Evolutionary conservation across 345 rosid species (phyloP).

Genomic region (Brassica nigra): DNA sequence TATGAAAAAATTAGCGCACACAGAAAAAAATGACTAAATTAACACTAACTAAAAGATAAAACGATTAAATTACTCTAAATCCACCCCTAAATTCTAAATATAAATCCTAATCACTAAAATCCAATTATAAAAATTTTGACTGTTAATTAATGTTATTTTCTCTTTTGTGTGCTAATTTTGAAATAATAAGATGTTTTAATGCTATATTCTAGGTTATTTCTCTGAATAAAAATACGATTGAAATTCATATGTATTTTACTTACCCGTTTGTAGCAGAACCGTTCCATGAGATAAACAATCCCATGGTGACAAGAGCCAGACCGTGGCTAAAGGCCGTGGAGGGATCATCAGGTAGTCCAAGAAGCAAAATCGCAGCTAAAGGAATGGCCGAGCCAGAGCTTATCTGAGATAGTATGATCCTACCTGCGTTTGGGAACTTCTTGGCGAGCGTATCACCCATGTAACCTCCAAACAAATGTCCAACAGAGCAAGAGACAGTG

Average conservation of each 20-base stretch:
- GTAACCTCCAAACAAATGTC: constrained; percentile 57
- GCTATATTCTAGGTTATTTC: not conserved
- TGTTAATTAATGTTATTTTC: not conserved
- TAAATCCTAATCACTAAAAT: not conserved
- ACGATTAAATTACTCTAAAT: not conserved
- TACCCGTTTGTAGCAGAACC: constrained; percentile 69
- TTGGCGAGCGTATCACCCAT: constrained; percentile 63
- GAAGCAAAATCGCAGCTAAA: constrained; percentile 60
- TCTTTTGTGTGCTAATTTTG: not conserved
- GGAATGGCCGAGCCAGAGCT: constrained; percentile 65
- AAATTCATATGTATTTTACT: not conserved
- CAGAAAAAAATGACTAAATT: not conserved
- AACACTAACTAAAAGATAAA: not conserved
- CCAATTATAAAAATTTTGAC: too few relatives aligned
- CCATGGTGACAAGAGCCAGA: constrained; percentile 57
- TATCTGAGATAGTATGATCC: constrained; percentile 60
- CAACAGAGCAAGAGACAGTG: constrained; percentile 45
- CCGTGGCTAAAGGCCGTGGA: constrained; percentile 58
- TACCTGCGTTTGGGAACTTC: constrained; percentile 54
- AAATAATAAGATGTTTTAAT: not conserved
- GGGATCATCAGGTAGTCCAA: constrained; percentile 60
- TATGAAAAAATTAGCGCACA: not conserved
- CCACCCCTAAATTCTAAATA: not conserved
- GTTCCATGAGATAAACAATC: constrained; percentile 60
- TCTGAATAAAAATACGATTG: not conserved